Evolutionary conservation across 1,139 yeast species (phyloP).

Genomic region (Torulaspora pretoriensis): DNA sequence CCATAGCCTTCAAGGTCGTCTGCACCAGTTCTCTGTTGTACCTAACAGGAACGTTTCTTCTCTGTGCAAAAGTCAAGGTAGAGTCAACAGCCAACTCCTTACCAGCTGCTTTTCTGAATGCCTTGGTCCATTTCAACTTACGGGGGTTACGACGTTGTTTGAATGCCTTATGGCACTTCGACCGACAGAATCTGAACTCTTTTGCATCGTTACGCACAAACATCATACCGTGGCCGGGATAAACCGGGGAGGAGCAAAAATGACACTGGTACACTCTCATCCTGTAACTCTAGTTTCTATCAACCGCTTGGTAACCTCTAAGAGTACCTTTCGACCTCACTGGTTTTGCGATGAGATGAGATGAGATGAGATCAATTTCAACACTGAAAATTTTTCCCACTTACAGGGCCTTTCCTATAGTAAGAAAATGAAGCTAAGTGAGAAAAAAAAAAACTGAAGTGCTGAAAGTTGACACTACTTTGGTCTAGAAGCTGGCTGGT

Average conservation of each 20-base stretch:
- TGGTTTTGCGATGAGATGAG: conserved; percentile 15
- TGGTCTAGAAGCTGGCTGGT: conserved; percentile 1
- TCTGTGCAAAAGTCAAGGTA: conserved; percentile 90
- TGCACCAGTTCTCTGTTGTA: conserved; percentile 95
- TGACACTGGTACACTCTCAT: conserved; percentile 97
- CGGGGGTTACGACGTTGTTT: conserved; percentile 99
- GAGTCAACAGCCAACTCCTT: conserved; percentile 97
- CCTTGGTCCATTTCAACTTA: conserved; percentile 97
- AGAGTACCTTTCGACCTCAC: background rate
- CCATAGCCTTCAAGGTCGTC: conserved; percentile 91
- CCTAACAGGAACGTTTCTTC: conserved; percentile 97
- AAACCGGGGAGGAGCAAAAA: conserved; percentile 95
- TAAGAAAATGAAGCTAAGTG: conserved; percentile 1
- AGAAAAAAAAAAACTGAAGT: conserved; percentile 1
- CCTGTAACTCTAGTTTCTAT: conserved; percentile 37
- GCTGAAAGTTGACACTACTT: background rate
- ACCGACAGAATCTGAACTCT: conserved; percentile 94
- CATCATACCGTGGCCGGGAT: conserved; percentile 97
- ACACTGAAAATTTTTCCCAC: conserved; percentile 5
- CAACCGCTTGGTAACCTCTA: background rate
- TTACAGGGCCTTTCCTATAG: background rate
- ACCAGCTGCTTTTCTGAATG: conserved; percentile 98
- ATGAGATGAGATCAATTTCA: conserved; percentile 20
- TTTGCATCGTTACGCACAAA: conserved; percentile 98
- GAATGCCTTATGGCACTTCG: conserved; percentile 96